Conservation (phyloP, 805 yeast genomes). For the Wickerhamomyces strasburgensis region DNA sequence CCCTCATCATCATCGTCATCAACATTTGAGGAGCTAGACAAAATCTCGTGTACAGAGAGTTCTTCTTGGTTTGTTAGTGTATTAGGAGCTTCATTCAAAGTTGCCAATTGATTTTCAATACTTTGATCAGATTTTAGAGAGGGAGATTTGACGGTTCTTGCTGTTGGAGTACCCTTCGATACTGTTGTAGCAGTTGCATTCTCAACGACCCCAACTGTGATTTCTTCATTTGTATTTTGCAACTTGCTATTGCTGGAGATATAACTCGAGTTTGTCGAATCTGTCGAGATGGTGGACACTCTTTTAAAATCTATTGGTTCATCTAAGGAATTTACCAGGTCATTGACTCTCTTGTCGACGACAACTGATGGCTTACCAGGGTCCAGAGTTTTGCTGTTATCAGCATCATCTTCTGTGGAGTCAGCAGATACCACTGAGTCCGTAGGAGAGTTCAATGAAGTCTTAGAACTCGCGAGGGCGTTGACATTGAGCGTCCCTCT, state of each 20-base stretch:
- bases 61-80: background rate
- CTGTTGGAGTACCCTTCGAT: constrained; percentile 17
- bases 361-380: constrained; percentile 34
- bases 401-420: background rate
- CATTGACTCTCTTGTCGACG: constrained; percentile 15
- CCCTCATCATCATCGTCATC: constrained; percentile 1
- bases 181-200: constrained; percentile 17
- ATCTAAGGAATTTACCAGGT: constrained; percentile 28
- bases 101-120: background rate
- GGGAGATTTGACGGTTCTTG: constrained; percentile 13
- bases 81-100: background rate
- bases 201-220: constrained; percentile 12
- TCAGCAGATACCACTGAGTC: too few species aligned
- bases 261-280: constrained; percentile 16
- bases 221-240: constrained; percentile 7
- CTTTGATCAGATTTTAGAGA: background rate
- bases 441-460: constrained; percentile 7
- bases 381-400: constrained; percentile 36
- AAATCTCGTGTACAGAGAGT: background rate
- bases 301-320: constrained; percentile 38
- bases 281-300: constrained; percentile 33
- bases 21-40: background rate
- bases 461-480: constrained; percentile 32
- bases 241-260: constrained; percentile 9
- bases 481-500: constrained; percentile 43